These are phyloP conservation scores for Exophiala aquamarina DNA, from an alignment of 2,329 filamentous ascomycete species.

Conservation along the genomic window DNA sequence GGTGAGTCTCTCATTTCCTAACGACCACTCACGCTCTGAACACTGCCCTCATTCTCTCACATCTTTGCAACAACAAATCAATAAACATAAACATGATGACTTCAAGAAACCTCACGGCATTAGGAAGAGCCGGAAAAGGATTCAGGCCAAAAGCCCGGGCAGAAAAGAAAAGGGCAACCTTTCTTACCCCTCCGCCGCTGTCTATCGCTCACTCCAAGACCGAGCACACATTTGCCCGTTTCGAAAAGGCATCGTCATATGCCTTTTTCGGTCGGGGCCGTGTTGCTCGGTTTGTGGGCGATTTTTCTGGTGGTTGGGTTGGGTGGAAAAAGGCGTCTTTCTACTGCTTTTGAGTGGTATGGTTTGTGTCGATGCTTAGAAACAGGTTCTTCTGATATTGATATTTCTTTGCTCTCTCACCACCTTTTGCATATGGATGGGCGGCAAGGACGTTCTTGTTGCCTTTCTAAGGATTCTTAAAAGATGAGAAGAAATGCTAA, in stretches of 20 bases:
- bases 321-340: no score
- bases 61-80: no score
- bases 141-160: constrained; percentile 3
- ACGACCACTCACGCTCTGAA: no score
- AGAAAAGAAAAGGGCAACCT: not conserved
- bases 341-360: not conserved
- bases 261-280: constrained; percentile 1
- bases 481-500: no score
- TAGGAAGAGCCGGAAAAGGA: constrained; percentile 35
- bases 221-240: not conserved
- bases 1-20: no score
- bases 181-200: no score
- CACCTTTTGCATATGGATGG: not conserved
- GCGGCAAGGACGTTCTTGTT: no score
- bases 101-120: constrained; percentile 29
- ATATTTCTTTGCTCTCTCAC: not conserved
- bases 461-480: no score
- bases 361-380: constrained; percentile 31
- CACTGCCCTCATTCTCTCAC: no score
- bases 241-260: constrained; percentile 29
- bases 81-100: constrained; percentile 24
- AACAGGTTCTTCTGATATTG: constrained; percentile 29
- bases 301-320: no score
- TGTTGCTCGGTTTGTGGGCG: no score
- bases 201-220: no score